Evolutionary conservation across 345 rosid genomes (phyloP), one percentile per base, ranked within the genome.

Genomic region (Heritiera fomes): DNA sequence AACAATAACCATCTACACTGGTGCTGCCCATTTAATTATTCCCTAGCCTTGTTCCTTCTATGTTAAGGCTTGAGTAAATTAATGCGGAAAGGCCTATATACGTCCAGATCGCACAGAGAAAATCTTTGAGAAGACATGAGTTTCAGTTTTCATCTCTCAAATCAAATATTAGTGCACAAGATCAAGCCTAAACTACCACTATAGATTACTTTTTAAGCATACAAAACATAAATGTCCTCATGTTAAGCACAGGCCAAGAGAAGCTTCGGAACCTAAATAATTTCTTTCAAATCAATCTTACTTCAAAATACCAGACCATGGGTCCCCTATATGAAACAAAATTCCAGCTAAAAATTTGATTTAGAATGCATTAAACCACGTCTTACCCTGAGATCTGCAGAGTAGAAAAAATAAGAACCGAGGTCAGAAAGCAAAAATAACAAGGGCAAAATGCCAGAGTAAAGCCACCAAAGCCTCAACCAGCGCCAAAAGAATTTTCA

Each of bases 331-430:
- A 63, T 30, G 61, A 38, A 49, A 64, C 20, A 64, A 76, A 61
- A 75, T 77, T 64, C 61, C 80, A 34, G 76, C 60, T 78, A 78
- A 62, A 78, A 70, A 66, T 72, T 75, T 71, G 80, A 82, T 74
- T 62, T 50, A 10, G 34, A 50, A 76, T 65, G 62, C 73, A 76
- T 34, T 32, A 65, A 53, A 81, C 77, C n/a, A n/a, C n/a, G 64
- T 85, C 89, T 87, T 91, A 93, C 99, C 99, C 88, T 88, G 98
- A 78, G 88, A 88, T 84, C 99, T 95, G 97, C 96, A 90, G 87
- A 84, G 85, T 3, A 82, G n/a, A 85, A 82, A 40, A 75, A 70
- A 17, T 64, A 32, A 9, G 14, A 43, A 61, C 77, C 47, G 46
- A 52, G 55, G 77, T 47, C 83, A 71, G 56, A 64, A 65, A 34